These are phyloP conservation scores for Phytomonas francai DNA, from an alignment of 208 protist species.

Conservation along the genomic window DNA sequence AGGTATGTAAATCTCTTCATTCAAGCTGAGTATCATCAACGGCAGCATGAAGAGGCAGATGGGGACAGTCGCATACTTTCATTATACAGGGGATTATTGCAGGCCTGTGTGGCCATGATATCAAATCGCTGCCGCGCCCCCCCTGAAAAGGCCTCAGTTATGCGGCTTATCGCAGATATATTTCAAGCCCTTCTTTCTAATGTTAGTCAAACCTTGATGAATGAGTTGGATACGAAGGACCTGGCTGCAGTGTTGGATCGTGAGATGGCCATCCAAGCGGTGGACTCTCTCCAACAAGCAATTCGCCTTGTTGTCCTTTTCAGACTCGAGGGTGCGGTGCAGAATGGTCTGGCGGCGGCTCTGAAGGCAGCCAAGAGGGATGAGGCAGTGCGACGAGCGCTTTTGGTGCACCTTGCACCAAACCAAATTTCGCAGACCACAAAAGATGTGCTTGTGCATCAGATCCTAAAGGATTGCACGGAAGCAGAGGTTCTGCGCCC, in stretches of 20 bases:
- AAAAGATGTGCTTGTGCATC: constrained; percentile 27
- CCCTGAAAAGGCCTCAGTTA: constrained; percentile 63
- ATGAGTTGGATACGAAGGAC: constrained; percentile 10
- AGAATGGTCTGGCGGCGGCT: constrained; percentile 38
- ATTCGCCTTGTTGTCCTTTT: constrained; percentile 46
- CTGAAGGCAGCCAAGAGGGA: constrained; percentile 53
- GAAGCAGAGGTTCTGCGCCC: constrained; percentile 70
- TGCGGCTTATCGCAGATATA: constrained; percentile 48
- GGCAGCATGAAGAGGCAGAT: background rate
- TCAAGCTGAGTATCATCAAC: constrained; percentile 19
- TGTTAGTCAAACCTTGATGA: constrained; percentile 3
- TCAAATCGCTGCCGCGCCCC: constrained; percentile 53
- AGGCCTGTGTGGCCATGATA: constrained; percentile 38
- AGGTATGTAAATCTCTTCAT: constrained; percentile 41
- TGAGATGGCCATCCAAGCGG: constrained; percentile 56
- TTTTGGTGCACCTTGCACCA: constrained; percentile 54
- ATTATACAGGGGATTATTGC: constrained; percentile 17
- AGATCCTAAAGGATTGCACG: constrained; percentile 59
- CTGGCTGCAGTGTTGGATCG: constrained; percentile 40
- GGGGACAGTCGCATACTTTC: background rate
- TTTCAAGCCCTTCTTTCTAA: constrained; percentile 22
- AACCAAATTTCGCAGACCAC: constrained; percentile 25
- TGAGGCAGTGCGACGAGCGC: constrained; percentile 41
- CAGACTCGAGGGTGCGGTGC: constrained; percentile 33
- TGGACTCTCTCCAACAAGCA: constrained; percentile 44